Percentiles rank a stretch among this genome's conserved stretches.
phyloP scores from a whole-genome alignment of 1,139 yeast species.

The Geotrichum histeridarum region DNA sequence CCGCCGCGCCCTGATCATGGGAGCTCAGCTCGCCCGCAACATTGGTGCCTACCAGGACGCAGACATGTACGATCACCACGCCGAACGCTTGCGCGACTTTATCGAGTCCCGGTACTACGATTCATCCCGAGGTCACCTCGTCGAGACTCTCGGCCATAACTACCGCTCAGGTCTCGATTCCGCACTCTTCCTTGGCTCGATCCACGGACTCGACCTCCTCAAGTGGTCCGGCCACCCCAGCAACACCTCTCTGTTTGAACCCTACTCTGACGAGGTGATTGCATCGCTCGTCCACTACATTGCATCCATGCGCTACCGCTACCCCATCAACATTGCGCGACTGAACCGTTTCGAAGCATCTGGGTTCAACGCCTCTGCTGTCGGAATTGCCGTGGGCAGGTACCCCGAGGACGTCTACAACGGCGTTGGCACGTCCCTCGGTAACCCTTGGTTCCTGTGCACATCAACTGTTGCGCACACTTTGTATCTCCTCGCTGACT shows the following conservation, averaged over 20 bases:
- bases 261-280: constrained; percentile 33
- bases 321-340: constrained; percentile 62
- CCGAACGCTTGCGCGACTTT: constrained; percentile 40
- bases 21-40: constrained; percentile 45
- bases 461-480: constrained; percentile 76
- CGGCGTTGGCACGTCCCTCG: constrained; percentile 70
- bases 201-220: constrained; percentile 40
- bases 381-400: constrained; percentile 78
- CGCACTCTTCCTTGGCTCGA: constrained; percentile 66
- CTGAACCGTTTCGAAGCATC: constrained; percentile 34
- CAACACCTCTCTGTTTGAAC: constrained; percentile 30
- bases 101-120: constrained; percentile 32
- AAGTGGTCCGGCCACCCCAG: constrained; percentile 49
- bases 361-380: constrained; percentile 23
- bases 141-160: constrained; percentile 58
- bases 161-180: constrained; percentile 71
- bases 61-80: constrained; percentile 26
- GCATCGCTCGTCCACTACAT: constrained; percentile 35
- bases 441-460: constrained; percentile 93
- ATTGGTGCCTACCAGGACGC: constrained; percentile 40
- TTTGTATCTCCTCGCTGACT: constrained; percentile 36
- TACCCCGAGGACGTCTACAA: constrained; percentile 92
- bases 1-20: constrained; percentile 60
- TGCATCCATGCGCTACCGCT: constrained; percentile 63
- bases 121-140: constrained; percentile 47